These are phyloP conservation scores for Coniferiporia sulphurascens DNA, from an alignment of 1,284 basidiomycete genomes.

Conservation along the genomic window DNA sequence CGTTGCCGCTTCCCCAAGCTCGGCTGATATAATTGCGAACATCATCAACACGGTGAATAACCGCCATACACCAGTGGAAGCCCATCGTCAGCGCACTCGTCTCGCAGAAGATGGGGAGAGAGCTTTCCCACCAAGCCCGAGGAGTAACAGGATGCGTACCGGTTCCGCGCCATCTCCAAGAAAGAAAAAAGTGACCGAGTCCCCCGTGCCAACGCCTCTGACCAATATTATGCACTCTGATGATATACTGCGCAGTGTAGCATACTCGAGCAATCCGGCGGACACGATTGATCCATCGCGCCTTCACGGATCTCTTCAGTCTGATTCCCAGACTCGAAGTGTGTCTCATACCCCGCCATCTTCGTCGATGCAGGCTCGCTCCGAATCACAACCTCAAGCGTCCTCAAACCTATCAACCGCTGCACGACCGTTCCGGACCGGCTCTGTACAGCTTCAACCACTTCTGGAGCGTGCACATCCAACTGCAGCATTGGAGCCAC, in stretches of 20 bases:
- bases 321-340: background rate
- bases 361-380: background rate
- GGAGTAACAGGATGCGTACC: background rate
- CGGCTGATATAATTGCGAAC: slow-evolving; percentile 9
- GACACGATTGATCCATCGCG: background rate
- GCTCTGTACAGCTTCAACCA: slow-evolving; percentile 2
- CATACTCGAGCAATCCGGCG: background rate
- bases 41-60: slow-evolving; percentile 6
- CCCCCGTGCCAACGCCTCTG: background rate
- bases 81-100: background rate
- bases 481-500: background rate
- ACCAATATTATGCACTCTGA: background rate
- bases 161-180: background rate
- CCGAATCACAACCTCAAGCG: background rate
- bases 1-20: slow-evolving; percentile 6
- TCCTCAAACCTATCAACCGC: background rate
- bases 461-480: too few species aligned
- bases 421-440: slow-evolving; percentile 1
- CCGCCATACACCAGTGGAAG: background rate
- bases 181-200: background rate
- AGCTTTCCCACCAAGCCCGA: background rate
- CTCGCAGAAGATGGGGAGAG: background rate
- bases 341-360: background rate
- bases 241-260: background rate
- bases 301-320: background rate